Evolutionary conservation across 176 grass and related monocot genomes (phyloP), one percentile per base, ranked within the genome.

Genomic region (Oryza officinalis): DNA sequence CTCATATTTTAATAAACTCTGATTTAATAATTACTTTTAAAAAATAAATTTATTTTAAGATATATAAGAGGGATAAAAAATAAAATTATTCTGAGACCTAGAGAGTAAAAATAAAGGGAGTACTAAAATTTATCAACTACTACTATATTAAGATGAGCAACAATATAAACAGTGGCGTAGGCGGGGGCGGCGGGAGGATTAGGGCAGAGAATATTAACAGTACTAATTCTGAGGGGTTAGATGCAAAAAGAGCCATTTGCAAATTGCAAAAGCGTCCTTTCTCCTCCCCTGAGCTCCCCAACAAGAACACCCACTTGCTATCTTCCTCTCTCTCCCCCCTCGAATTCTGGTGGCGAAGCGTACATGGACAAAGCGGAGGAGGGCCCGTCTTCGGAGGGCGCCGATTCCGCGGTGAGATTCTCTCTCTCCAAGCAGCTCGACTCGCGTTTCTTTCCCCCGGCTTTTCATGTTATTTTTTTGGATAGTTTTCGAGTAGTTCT

Each of bases 331-430:
- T 1, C 6, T 13, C n/a, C 1, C 37, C 50, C 69, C 14, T 30
- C 14, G 71, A 76, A 66, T 89, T 65, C 44, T 45, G 17, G 0
- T 14, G 28, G 37, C 27, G 84, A 79, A 11, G 74, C 84, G 84
- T 27, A 4, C 47, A 90, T 90, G 88, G 80, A 87, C 28, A 78
- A 14, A 47, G 28, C 75, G 61, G 68, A 38, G 37, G 7, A 45
- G 8, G 74, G 80, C 5, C 37, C 69, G 38, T 41, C 74, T 1
- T 75, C 63, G 69, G 80, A 26, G 47, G 11, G 80, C 74, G 80
- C 13, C 28, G 75, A 80, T 17, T 85, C 3, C 9, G 6, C 50
- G 84, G 89, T 90, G 38, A 87, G 75, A 14, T 80, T 41, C 50
- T 65, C 9, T 5, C 35, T 6, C 1, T 1, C 1, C 49, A 4